These are phyloP conservation scores for Tetracentron sinense DNA, from an alignment of 164 flowering plant species.

Conservation along the genomic window DNA sequence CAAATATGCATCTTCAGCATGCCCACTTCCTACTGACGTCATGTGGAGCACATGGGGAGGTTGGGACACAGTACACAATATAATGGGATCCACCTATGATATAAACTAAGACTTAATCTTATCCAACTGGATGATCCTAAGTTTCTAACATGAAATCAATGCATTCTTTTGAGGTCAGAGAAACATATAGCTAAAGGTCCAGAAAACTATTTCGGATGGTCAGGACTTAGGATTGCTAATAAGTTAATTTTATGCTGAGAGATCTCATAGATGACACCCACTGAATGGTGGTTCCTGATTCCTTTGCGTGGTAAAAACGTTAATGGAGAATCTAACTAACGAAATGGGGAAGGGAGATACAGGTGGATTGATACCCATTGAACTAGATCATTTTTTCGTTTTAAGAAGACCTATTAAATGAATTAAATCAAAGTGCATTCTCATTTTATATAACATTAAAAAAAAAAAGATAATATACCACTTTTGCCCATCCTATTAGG, in stretches of 20 bases:
- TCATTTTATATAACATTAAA: no score
- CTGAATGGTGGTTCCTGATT: not conserved
- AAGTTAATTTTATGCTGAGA: not conserved
- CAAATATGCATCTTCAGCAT: constrained; percentile 1
- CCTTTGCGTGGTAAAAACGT: not conserved
- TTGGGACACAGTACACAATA: no score
- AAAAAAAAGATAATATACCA: constrained; percentile 34
- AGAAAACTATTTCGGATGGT: not conserved
- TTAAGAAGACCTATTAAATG: no score
- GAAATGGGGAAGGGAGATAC: not conserved
- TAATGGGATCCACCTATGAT: no score
- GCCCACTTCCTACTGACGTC: not conserved
- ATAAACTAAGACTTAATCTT: not conserved
- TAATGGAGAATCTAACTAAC: no score
- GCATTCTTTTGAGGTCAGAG: not conserved
- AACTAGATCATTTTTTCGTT: no score
- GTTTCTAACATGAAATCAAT: not conserved
- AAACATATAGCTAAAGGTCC: not conserved
- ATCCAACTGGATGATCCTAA: not conserved
- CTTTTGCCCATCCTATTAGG: constrained; percentile 57
- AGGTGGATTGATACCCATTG: no score
- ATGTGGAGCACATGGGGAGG: not conserved
- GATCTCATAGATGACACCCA: not conserved
- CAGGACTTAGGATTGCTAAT: not conserved
- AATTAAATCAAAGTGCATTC: no score